Percentiles rank a stretch among this genome's conserved stretches.
These are phyloP conservation scores for Trametes cubensis DNA, from an alignment of 768 basidiomycete genomes.

Conservation along the genomic window DNA sequence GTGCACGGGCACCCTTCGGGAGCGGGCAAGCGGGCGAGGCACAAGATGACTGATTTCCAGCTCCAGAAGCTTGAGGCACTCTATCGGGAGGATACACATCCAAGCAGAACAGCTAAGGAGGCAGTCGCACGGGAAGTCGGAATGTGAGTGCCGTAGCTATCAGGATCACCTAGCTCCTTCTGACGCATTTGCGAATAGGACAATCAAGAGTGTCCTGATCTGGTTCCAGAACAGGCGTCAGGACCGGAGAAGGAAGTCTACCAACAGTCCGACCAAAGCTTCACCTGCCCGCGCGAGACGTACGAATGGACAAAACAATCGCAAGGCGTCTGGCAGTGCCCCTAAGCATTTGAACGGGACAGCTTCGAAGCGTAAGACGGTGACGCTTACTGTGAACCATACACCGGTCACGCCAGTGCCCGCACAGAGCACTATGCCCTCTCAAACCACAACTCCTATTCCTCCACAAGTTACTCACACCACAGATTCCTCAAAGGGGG, in stretches of 20 bases:
- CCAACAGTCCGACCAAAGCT: neutral
- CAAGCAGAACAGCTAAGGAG: conserved; percentile 30
- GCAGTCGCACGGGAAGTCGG: conserved; percentile 29
- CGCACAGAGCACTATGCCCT: too few relatives aligned
- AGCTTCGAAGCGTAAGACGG: too few relatives aligned
- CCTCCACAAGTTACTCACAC: neutral
- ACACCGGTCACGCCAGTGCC: too few relatives aligned
- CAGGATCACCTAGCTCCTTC: too few relatives aligned
- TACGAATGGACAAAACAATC: neutral
- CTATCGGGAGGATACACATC: conserved; percentile 30
- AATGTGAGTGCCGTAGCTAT: conserved; percentile 24
- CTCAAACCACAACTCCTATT: too few relatives aligned
- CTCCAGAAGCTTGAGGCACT: conserved; percentile 32
- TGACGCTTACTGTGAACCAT: too few relatives aligned
- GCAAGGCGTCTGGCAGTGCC: too few relatives aligned
- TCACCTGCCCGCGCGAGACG: neutral
- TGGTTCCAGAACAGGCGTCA: conserved; percentile 43
- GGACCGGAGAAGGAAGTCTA: conserved; percentile 23
- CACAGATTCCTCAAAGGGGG: neutral
- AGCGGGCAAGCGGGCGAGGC: conserved; percentile 37
- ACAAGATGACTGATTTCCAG: conserved; percentile 40
- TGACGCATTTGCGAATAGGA: conserved; percentile 31
- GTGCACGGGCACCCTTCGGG: neutral
- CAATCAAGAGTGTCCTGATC: conserved; percentile 36
- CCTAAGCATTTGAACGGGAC: too few relatives aligned